phyloP scores from a whole-genome alignment of 331 rosid species.

The Spiraea crenata region DNA sequence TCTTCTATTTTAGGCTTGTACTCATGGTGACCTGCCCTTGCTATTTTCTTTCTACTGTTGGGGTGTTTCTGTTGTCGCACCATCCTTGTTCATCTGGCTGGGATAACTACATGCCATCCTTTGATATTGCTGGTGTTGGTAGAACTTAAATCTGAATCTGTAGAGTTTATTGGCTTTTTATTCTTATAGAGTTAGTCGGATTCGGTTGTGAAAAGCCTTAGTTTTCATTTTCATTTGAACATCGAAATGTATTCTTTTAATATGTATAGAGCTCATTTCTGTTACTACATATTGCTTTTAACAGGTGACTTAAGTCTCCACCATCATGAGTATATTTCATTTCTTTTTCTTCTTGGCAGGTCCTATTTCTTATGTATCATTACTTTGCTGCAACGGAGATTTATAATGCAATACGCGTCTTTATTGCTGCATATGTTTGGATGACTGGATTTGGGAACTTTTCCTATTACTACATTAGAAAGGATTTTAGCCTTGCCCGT shows the following conservation, averaged over 20 bases:
- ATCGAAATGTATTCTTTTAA: neutral
- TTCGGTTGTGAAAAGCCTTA: neutral
- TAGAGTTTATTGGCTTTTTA: neutral
- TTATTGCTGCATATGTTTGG: slow-evolving; percentile 99
- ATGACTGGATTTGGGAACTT: slow-evolving; percentile 99
- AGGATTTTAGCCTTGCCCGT: slow-evolving; percentile 91
- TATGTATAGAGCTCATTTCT: neutral
- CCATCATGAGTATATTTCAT: neutral
- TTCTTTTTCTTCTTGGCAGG: slow-evolving; percentile 53
- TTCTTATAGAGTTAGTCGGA: neutral
- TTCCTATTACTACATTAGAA: slow-evolving; percentile 88
- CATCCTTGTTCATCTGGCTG: neutral
- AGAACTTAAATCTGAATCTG: neutral
- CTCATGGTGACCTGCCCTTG: slow-evolving; percentile 8
- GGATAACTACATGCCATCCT: neutral
- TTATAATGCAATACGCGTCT: slow-evolving; percentile 88
- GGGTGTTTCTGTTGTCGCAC: neutral
- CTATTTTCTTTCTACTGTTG: slow-evolving; percentile 2
- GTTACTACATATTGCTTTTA: neutral
- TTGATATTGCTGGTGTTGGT: neutral
- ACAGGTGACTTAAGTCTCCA: neutral
- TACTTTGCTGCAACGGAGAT: slow-evolving; percentile 97
- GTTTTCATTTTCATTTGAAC: slow-evolving; percentile 1
- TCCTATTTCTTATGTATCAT: slow-evolving; percentile 91
- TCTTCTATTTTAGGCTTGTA: slow-evolving; percentile 1